Evolutionary conservation across 148 eudicot species (phyloP).

Genomic region (Rhododendron mucronatum): DNA sequence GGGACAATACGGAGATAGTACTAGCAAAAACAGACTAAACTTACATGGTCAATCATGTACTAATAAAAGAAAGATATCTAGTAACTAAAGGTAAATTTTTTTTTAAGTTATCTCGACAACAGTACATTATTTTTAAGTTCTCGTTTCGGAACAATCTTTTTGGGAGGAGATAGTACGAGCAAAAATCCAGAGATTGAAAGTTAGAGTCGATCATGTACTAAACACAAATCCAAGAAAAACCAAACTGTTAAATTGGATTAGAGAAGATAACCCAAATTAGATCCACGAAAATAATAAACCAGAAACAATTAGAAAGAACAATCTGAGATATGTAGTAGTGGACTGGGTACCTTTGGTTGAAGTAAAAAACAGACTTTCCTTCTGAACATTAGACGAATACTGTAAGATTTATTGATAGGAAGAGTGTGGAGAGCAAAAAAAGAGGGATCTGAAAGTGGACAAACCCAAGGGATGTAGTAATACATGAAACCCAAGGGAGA

Average conservation of each 20-base stretch:
- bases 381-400: neutral
- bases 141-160: neutral
- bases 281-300: neutral
- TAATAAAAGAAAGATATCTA: neutral
- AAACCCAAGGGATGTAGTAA: too few species aligned
- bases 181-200: neutral
- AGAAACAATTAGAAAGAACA: slow-evolving; percentile 8
- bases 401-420: slow-evolving; percentile 5
- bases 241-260: neutral
- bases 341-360: slow-evolving; percentile 15
- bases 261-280: neutral
- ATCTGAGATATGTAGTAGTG: slow-evolving; percentile 4
- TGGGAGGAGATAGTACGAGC: neutral
- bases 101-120: too few species aligned
- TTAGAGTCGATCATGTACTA: neutral
- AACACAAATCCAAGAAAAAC: neutral
- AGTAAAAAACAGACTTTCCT: neutral
- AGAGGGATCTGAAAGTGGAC: slow-evolving; percentile 6
- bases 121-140: neutral
- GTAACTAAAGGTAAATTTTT: neutral
- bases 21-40: neutral
- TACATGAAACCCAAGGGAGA: too few species aligned
- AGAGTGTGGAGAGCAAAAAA: neutral
- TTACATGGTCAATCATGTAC: neutral
- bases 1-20: neutral